Conservation (phyloP, 805 yeast species). For the Blastobotrys robertii region DNA sequence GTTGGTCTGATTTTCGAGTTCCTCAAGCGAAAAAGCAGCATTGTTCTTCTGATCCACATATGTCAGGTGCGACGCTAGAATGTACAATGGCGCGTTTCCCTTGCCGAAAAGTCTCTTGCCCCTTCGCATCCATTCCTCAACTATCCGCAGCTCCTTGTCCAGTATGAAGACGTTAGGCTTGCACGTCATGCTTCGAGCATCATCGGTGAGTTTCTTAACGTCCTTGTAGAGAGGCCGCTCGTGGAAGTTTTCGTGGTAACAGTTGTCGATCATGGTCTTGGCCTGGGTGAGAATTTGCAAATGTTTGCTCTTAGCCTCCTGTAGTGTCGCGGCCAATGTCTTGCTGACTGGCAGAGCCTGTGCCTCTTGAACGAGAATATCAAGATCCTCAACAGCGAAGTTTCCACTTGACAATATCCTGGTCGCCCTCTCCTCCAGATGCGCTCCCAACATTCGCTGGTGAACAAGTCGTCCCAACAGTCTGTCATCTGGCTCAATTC, state of each 20-base stretch:
- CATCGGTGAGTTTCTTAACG: conserved; percentile 22
- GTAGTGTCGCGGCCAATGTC: not conserved
- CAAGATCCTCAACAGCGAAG: not conserved
- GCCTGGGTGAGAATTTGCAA: not conserved
- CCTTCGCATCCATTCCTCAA: conserved; percentile 32
- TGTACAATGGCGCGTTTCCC: conserved; percentile 27
- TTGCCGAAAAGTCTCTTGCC: conserved; percentile 30
- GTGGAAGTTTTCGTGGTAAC: conserved; percentile 18
- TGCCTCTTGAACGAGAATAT: not conserved
- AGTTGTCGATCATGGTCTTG: conserved; percentile 22
- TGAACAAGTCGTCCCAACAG: conserved; percentile 9
- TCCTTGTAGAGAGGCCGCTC: conserved; percentile 26
- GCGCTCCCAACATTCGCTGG: conserved; percentile 14
- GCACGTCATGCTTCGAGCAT: conserved; percentile 13
- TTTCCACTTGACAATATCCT: conserved; percentile 10
- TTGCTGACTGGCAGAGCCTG: not conserved
- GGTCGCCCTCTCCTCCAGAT: conserved; percentile 18
- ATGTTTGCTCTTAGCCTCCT: not conserved
- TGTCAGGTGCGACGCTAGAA: conserved; percentile 23
- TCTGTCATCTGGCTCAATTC: conserved; percentile 18
- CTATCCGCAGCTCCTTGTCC: conserved; percentile 19
- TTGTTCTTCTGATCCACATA: conserved; percentile 15
- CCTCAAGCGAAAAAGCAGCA: conserved; percentile 10
- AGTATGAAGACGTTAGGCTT: conserved; percentile 14
- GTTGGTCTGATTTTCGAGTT: conserved; percentile 28